Percentiles rank a stretch among this genome's conserved stretches.
Evolutionary conservation across 495 filamentous ascomycete genomes (phyloP).

Genomic region (Terfezia boudieri): DNA sequence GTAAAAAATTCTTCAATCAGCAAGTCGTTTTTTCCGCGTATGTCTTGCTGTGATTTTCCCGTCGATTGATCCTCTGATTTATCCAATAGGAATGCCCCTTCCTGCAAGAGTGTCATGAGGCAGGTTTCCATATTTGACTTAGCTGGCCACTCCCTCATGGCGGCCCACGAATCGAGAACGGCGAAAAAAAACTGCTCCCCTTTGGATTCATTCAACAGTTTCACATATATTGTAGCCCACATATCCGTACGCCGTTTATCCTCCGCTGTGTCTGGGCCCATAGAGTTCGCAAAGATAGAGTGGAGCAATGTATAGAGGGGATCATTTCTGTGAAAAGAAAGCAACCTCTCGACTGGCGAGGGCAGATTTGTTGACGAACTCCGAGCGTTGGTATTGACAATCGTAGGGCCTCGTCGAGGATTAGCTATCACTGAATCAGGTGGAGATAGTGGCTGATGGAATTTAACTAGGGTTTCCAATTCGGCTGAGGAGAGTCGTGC

Average conservation of each 20-base stretch:
- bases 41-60: constrained; percentile 19
- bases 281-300: constrained; percentile 71
- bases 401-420: constrained; percentile 26
- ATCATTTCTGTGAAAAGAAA: constrained; percentile 73
- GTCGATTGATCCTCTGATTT: constrained; percentile 38
- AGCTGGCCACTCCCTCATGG: constrained; percentile 71
- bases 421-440: constrained; percentile 62
- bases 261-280: constrained; percentile 54
- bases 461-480: constrained; percentile 46
- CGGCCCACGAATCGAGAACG: constrained; percentile 64
- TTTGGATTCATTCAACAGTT: constrained; percentile 40
- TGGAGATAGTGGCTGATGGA: constrained; percentile 52
- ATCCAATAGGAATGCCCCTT: constrained; percentile 76
- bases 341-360: constrained; percentile 43
- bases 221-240: constrained; percentile 74
- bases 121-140: constrained; percentile 77
- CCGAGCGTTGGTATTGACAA: constrained; percentile 16
- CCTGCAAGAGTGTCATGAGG: constrained; percentile 78
- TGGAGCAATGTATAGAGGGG: constrained; percentile 66
- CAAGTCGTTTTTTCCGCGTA: constrained; percentile 31
- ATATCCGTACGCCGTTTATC: constrained; percentile 50
- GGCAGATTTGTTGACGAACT: constrained; percentile 26
- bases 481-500: constrained; percentile 48
- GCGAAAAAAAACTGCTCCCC: constrained; percentile 42
- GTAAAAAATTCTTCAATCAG: constrained; percentile 79